These are phyloP conservation scores for Talaromyces sp. DNA, from an alignment of 2,329 filamentous ascomycete species.

Conservation along the genomic window DNA sequence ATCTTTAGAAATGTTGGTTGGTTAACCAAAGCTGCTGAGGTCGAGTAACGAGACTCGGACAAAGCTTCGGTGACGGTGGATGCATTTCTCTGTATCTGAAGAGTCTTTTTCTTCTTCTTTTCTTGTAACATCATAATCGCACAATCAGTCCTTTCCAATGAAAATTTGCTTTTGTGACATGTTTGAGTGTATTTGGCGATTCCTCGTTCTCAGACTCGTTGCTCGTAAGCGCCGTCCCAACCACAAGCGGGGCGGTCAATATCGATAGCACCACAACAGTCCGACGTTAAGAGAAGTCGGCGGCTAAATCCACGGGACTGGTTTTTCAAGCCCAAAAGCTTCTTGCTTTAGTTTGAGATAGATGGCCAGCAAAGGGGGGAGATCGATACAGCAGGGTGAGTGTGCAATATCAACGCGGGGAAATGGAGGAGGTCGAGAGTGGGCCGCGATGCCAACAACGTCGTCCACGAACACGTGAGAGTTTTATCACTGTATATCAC, in stretches of 20 bases:
- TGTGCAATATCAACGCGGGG: slow-evolving; percentile 10
- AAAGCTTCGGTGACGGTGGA: neutral
- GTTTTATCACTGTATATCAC: neutral
- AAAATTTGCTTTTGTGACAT: slow-evolving; percentile 12
- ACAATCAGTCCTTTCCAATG: slow-evolving; percentile 12
- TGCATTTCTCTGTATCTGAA: neutral
- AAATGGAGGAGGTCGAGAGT: neutral
- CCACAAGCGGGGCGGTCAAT: slow-evolving; percentile 9
- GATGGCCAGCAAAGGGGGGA: neutral
- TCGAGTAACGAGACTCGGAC: neutral
- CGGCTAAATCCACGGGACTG: slow-evolving; percentile 1
- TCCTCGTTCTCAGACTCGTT: slow-evolving; percentile 13
- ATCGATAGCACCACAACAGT: slow-evolving; percentile 4
- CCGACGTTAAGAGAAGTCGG: slow-evolving; percentile 2
- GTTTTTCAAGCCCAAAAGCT: neutral
- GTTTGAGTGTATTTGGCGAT: slow-evolving; percentile 1
- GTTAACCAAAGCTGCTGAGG: neutral
- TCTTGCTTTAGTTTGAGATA: neutral
- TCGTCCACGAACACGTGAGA: slow-evolving; percentile 4
- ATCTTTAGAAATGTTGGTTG: neutral
- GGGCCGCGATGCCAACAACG: neutral
- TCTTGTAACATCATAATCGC: slow-evolving; percentile 9
- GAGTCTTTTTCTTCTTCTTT: slow-evolving; percentile 3
- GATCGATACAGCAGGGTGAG: neutral
- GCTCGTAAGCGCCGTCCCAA: slow-evolving; percentile 14